These are phyloP conservation scores for Termitomyces titanicus DNA, from an alignment of 768 basidiomycete species.

Conservation along the genomic window DNA sequence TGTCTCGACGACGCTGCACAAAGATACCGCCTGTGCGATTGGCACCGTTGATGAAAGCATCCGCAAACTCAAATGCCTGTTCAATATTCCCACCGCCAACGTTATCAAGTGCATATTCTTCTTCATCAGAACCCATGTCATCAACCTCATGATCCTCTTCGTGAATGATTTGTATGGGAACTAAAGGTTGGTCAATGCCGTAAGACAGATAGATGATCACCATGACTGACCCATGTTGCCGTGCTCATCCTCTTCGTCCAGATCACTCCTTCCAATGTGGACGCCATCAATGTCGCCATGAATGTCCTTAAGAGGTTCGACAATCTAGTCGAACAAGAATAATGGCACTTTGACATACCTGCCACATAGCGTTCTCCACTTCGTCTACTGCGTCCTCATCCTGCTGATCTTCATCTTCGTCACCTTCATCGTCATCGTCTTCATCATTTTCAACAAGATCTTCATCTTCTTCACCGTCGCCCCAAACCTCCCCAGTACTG, in stretches of 20 bases:
- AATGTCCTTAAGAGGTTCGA: constrained; percentile 40
- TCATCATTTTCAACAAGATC: constrained; percentile 51
- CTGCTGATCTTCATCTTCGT: constrained; percentile 34
- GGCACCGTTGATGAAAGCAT: constrained; percentile 44
- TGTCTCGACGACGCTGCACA: constrained; percentile 53
- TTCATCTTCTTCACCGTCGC: constrained; percentile 65
- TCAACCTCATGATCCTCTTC: constrained; percentile 60
- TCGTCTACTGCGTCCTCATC: constrained; percentile 52
- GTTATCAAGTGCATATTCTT: constrained; percentile 48
- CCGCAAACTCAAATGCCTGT: constrained; percentile 53
- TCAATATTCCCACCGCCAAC: constrained; percentile 34
- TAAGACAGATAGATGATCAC: background rate
- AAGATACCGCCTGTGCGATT: constrained; percentile 43
- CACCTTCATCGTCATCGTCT: constrained; percentile 46
- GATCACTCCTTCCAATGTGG: constrained; percentile 44
- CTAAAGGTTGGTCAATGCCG: constrained; percentile 14
- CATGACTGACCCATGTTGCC: constrained; percentile 37
- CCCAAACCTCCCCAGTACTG: constrained; percentile 62
- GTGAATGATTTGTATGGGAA: constrained; percentile 57
- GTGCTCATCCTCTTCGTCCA: constrained; percentile 60
- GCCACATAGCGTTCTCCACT: constrained; percentile 52
- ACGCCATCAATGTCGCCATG: constrained; percentile 42
- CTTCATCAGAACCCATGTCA: constrained; percentile 55
- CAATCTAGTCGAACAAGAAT: background rate
- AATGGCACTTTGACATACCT: constrained; percentile 32